A percentile compares a stretch with the other conserved stretches of the same genome.
Conservation (phyloP, 805 yeast genomes). For the Maudiozyma bulderi region DNA sequence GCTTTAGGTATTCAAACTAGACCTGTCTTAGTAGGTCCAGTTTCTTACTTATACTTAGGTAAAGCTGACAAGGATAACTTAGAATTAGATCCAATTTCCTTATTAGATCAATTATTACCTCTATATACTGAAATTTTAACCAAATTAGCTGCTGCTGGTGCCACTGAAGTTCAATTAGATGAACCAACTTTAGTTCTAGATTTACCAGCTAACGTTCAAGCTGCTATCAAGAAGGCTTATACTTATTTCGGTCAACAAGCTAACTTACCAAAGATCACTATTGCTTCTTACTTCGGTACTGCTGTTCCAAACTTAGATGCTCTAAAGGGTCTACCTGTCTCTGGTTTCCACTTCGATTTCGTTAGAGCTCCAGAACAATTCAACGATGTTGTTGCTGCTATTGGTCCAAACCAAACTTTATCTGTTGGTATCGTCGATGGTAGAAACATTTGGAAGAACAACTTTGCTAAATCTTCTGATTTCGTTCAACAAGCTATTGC, state of each 20-base stretch:
- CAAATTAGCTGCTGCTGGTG: conserved; percentile 91
- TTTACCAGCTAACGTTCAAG: conserved; percentile 72
- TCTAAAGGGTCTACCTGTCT: conserved; percentile 81
- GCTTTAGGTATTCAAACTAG: conserved; percentile 92
- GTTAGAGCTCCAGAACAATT: conserved; percentile 95
- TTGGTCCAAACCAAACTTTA: conserved; percentile 62
- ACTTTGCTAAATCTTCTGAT: conserved; percentile 78
- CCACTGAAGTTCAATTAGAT: conserved; percentile 88
- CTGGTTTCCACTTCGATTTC: conserved; percentile 94
- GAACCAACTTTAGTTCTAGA: conserved; percentile 96
- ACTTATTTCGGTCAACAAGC: conserved; percentile 55
- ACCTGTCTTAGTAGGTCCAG: conserved; percentile 95
- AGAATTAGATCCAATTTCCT: conserved; percentile 86
- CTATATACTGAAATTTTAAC: conserved; percentile 82
- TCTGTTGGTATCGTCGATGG: conserved; percentile 98
- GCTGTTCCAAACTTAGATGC: conserved; percentile 93
- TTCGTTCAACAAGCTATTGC: conserved; percentile 74
- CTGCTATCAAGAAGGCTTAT: conserved; percentile 83
- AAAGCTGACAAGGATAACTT: conserved; percentile 97
- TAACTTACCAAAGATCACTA: conserved; percentile 66
- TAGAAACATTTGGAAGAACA: conserved; percentile 99
- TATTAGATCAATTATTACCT: conserved; percentile 83
- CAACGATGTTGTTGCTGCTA: conserved; percentile 62
- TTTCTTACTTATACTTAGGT: conserved; percentile 89
- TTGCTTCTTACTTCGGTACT: conserved; percentile 96